Base-by-base conservation (phyloP, 2,329 filamentous ascomycete genomes). In the Aspergillus unguis region DNA sequence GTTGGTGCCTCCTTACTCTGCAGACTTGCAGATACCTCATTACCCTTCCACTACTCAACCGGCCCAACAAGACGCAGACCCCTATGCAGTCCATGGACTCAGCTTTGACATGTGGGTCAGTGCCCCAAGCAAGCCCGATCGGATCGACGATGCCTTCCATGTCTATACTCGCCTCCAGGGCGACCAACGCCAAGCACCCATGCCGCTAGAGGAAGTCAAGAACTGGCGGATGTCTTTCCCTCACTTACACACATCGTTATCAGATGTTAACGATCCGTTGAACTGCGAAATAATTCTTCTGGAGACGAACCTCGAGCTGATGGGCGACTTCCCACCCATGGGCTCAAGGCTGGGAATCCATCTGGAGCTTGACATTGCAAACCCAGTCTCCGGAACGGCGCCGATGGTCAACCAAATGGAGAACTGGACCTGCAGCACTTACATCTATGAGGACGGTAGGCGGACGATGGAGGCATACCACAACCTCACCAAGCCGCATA, bases 21-120 rank as follows among this genome's bases (percentile, higher is more conserved):
- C 62, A 9, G 67, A 72, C 31, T 56, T 71, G 5, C 67, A 70
- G 2, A 62, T 66, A 3, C 65, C 70, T n/a, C 60, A 65, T 48
- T 66, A 66, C 49, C 66, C 64, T 6, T 55, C 72, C 29, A 69
- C 64, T 7, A 17, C 17, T 66, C 67, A 4, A 71, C 63, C 17
- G 17, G 17, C 17, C 44, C 59, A 67, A 50, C 66, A 66, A 26
- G 66, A 69, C n/a, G 51, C 59, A 7, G 60, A 59, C 29, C 50
- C 59, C 26, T 64, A 66, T 43, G 60, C 56, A 40, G 61, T 74
- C 29, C 62, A 70, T 53, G 67, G 66, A 17, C 65, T 76, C 45
- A 69, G 65, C 43, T 77, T 78, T 55, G 70, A 73, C 42, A 77
- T 77, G 75, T 76, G 73, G 72, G 72, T 76, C 6, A 72, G 68